phyloP scores from a whole-genome alignment of 228 moss, liverwort and hornwort species.

The Sphagnum fallax region DNA sequence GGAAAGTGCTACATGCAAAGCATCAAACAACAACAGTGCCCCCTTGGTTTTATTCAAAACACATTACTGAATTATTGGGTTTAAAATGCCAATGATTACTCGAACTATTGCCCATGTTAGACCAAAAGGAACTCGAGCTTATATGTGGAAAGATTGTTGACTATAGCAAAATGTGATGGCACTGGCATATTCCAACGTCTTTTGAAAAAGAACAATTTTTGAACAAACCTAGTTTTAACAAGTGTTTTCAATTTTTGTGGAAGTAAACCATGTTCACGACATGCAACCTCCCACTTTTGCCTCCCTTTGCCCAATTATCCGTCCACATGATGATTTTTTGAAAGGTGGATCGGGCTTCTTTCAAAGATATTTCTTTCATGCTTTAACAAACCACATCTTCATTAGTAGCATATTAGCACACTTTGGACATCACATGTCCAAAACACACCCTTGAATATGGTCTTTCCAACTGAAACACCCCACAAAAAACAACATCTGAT shows the following conservation, averaged over 20 bases:
- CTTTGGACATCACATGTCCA: not conserved
- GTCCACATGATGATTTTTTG: conserved; percentile 18
- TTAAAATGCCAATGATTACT: conserved; percentile 28
- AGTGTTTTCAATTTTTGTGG: conserved; percentile 36
- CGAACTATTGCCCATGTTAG: conserved; percentile 34
- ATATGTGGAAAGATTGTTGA: no score
- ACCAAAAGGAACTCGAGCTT: no score
- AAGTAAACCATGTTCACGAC: conserved; percentile 24
- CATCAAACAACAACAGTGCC: conserved; percentile 45
- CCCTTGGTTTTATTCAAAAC: conserved; percentile 40
- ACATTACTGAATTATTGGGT: conserved; percentile 34
- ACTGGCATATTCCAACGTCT: conserved; percentile 5
- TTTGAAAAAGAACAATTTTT: conserved; percentile 35
- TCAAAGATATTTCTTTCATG: conserved; percentile 35
- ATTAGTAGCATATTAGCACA: not conserved
- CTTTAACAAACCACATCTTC: conserved; percentile 21
- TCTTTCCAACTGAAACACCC: no score
- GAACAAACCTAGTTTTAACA: conserved; percentile 39
- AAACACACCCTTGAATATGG: no score
- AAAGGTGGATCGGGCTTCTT: conserved; percentile 27
- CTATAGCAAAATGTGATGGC: conserved; percentile 4
- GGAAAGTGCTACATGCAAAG: conserved; percentile 44
- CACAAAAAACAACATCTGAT: no score
- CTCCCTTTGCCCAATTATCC: not conserved
- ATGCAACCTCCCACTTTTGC: conserved; percentile 39